These are phyloP conservation scores for Leccinum pellstonianum DNA, from an alignment of 768 basidiomycete species.

Conservation along the genomic window DNA sequence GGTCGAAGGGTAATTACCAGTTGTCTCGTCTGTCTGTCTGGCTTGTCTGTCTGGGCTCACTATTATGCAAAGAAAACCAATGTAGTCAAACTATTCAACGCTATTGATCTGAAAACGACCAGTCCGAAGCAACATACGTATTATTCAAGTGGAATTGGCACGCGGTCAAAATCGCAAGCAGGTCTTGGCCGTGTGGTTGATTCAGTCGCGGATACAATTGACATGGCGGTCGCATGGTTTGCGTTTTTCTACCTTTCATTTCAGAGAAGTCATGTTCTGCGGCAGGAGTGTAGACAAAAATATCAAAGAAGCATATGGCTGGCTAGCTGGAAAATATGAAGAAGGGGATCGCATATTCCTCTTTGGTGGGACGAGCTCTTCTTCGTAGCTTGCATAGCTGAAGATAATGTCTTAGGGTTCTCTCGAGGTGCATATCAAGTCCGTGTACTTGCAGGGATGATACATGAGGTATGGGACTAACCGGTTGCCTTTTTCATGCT, in stretches of 20 bases:
- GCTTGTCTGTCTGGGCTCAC: not conserved
- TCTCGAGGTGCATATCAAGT: constrained; percentile 4
- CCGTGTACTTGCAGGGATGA: constrained; percentile 1
- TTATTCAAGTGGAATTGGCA: constrained; percentile 37
- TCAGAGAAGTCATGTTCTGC: not conserved
- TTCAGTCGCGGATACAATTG: constrained; percentile 16
- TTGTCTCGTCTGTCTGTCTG: not conserved
- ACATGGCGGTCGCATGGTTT: not conserved
- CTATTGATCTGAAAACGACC: constrained; percentile 13
- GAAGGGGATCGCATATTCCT: not conserved
- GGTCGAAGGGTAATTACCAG: not conserved
- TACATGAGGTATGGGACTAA: not conserved
- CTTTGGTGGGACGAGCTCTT: not conserved
- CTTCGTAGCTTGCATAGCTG: no score
- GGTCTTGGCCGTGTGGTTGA: constrained; percentile 9
- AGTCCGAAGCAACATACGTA: constrained; percentile 27
- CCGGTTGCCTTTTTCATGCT: not conserved
- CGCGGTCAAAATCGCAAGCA: constrained; percentile 24
- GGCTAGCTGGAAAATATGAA: not conserved
- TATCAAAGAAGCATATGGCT: not conserved
- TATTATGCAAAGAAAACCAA: not conserved
- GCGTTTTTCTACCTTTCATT: not conserved
- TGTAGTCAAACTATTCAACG: not conserved
- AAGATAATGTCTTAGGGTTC: not conserved
- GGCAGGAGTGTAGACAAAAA: not conserved